Evolutionary conservation across 2,329 filamentous ascomycete genomes (phyloP).

Genomic region (Helminthosporium solani): DNA sequence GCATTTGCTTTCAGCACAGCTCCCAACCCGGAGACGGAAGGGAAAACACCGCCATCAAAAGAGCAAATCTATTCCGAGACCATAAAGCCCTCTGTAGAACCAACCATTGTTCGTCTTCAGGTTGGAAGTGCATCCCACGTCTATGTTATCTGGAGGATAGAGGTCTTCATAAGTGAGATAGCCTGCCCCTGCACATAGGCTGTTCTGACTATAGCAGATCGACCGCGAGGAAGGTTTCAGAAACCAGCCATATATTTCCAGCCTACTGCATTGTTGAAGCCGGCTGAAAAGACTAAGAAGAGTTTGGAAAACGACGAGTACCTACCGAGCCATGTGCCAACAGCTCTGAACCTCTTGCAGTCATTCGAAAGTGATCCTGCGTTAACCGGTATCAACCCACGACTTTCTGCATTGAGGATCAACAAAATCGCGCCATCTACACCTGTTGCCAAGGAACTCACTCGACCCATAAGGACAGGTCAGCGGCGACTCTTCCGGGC

Average conservation of each 20-base stretch:
- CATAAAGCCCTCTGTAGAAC: conserved; percentile 35
- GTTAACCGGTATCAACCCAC: conserved; percentile 62
- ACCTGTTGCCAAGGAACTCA: conserved; percentile 58
- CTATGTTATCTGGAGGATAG: conserved; percentile 44
- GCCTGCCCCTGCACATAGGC: no score
- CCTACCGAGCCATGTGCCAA: conserved; percentile 66
- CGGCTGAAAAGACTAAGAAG: conserved; percentile 47
- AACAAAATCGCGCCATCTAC: conserved; percentile 71
- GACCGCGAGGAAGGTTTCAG: conserved; percentile 62
- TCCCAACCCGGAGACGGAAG: conserved; percentile 45
- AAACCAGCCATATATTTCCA: conserved; percentile 66
- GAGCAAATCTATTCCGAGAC: conserved; percentile 61
- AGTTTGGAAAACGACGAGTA: conserved; percentile 59
- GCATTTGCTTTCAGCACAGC: conserved; percentile 59
- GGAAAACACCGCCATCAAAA: conserved; percentile 36
- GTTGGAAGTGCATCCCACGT: conserved; percentile 25
- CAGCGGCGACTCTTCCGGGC: conserved; percentile 64
- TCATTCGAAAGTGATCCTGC: conserved; percentile 67
- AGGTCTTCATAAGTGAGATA: conserved; percentile 39
- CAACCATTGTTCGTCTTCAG: conserved; percentile 32
- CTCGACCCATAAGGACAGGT: conserved; percentile 65
- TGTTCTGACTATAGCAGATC: conserved; percentile 26
- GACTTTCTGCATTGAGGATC: conserved; percentile 71
- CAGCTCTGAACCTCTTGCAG: conserved; percentile 75
- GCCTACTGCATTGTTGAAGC: conserved; percentile 56